Evolutionary conservation across 1,284 basidiomycete species (phyloP).

Genomic region (Heterobasidion irregulare): DNA sequence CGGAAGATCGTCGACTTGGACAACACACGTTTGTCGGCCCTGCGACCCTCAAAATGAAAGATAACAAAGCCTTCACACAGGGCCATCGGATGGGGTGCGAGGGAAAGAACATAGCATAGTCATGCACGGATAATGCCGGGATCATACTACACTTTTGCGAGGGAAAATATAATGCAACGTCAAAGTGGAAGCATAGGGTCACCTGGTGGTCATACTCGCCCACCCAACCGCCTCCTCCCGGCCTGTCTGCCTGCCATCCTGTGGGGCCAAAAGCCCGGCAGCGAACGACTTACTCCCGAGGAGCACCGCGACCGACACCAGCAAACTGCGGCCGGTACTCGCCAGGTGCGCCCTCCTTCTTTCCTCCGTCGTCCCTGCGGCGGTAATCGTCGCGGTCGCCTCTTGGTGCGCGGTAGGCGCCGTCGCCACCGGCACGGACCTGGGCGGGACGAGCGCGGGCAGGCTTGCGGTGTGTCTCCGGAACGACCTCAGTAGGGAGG

Average conservation of each 20-base stretch:
- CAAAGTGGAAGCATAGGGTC: neutral
- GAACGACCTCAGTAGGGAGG: conserved; percentile 90
- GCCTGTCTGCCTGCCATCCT: neutral
- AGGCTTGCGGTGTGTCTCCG: conserved; percentile 92
- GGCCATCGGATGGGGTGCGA: neutral
- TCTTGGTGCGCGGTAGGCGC: conserved; percentile 81
- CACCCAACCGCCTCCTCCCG: no score
- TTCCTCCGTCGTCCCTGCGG: conserved; percentile 32
- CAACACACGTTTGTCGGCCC: neutral
- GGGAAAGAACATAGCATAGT: neutral
- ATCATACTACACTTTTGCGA: neutral
- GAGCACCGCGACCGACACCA: conserved; percentile 83
- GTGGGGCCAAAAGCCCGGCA: neutral
- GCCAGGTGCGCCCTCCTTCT: conserved; percentile 73
- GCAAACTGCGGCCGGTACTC: conserved; percentile 81
- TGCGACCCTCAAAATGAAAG: no score
- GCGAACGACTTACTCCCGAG: conserved; percentile 38
- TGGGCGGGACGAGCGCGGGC: conserved; percentile 68
- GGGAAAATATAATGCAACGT: neutral
- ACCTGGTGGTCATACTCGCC: neutral
- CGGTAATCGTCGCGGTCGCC: conserved; percentile 83
- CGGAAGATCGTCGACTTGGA: neutral
- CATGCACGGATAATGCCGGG: neutral
- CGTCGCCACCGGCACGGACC: conserved; percentile 61
- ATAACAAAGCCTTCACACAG: neutral